phyloP scores from a whole-genome alignment of 2,329 filamentous ascomycete species.

The Claviceps digitariae region DNA sequence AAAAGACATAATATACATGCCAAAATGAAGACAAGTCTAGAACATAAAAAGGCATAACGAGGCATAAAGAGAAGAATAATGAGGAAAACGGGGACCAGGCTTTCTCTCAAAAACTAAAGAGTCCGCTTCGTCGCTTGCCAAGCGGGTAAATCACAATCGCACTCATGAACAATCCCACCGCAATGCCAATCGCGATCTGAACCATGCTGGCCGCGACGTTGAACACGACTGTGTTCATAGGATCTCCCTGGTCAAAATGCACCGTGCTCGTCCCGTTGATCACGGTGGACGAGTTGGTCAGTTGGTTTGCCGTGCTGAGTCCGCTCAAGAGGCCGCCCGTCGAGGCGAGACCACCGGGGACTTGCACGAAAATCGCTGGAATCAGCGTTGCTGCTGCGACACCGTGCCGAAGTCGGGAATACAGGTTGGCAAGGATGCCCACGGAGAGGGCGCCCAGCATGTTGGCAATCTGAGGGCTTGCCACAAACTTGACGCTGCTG shows the following conservation, averaged over 20 bases:
- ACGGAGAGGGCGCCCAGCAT: constrained; percentile 65
- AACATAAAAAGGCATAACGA: too few species aligned
- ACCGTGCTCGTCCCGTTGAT: constrained; percentile 23
- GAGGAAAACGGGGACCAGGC: neutral
- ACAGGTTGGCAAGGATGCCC: constrained; percentile 64
- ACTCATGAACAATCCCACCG: constrained; percentile 35
- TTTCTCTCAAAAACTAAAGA: constrained; percentile 30
- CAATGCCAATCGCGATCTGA: constrained; percentile 38
- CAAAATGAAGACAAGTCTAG: too few species aligned
- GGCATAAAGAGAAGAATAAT: neutral
- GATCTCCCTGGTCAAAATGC: constrained; percentile 9
- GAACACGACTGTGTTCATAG: constrained; percentile 26
- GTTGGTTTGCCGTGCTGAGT: constrained; percentile 27
- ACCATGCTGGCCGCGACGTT: constrained; percentile 36
- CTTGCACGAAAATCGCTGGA: constrained; percentile 34
- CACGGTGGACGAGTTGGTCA: constrained; percentile 24
- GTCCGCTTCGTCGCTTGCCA: constrained; percentile 33
- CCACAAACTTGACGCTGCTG: constrained; percentile 48
- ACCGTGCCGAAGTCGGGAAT: constrained; percentile 47
- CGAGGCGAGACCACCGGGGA: constrained; percentile 33
- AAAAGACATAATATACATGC: too few species aligned
- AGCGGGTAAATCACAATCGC: constrained; percentile 35
- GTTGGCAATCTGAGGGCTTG: constrained; percentile 62
- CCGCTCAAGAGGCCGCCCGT: constrained; percentile 33
- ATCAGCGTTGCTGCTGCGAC: constrained; percentile 33